Evolutionary conservation across 345 rosid species (phyloP), one percentile per base, ranked within the genome.

Genomic region (Sonneratia alba): DNA sequence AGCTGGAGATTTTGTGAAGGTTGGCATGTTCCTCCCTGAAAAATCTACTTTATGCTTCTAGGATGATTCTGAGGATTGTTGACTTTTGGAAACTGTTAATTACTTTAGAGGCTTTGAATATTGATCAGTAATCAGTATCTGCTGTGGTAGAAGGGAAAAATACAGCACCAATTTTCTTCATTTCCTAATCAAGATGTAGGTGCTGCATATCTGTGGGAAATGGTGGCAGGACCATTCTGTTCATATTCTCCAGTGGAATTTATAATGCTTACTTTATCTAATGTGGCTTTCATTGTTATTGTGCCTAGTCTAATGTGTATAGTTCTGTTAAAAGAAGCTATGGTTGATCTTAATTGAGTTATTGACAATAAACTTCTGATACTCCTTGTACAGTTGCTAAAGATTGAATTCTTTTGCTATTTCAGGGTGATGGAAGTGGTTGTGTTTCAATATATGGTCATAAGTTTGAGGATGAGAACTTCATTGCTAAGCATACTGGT

Each of bases 351-450:
- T 57, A 57, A 57, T 57, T 55, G 59, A 55, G 51, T 47, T 47
- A 19, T 53, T 57, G 63, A 57, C 63, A n/a, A 22, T 57, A 57
- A 57, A 57, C 10, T 57, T 57, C 3, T 57, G 34, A 57, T 53
- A 3, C 59, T 53, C 59, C 59, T 53, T 53, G 59, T 53, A 22
- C 8, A 22, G 21, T 21, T 57, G 59, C 18, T 22, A 69, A 7
- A 11, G 32, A 18, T 49, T 12, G 15, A 47, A 48, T 10, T 68
- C 13, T 19, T 11, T 73, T 57, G 56, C 27, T 10, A 75, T 82
- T 72, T 79, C 82, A 95, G 98, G 96, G 94, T 71, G 99, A 95
- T 81, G 99, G 99, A 68, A 89, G 91, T 71, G 99, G 99, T 66
- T 95, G 96, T 40, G 66, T 79, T 72, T 95, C 98, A 16, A 86